These are phyloP conservation scores for Monosporozyma solicola DNA, from an alignment of 805 yeast species.

Conservation along the genomic window DNA sequence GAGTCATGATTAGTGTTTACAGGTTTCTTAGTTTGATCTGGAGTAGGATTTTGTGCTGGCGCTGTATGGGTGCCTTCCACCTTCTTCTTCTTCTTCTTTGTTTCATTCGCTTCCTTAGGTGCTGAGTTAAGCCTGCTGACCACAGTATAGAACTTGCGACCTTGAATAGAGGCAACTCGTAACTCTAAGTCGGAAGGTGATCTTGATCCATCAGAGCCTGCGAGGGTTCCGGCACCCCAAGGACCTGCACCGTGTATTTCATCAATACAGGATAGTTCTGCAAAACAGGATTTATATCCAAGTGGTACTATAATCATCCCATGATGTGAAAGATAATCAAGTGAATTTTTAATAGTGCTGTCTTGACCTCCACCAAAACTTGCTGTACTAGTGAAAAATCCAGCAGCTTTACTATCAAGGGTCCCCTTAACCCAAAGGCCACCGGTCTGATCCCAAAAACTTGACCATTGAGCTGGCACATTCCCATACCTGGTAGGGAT, in stretches of 20 bases:
- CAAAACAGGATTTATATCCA: conserved; percentile 56
- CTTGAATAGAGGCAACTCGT: conserved; percentile 59
- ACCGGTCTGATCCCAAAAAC: conserved; percentile 74
- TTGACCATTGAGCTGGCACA: conserved; percentile 65
- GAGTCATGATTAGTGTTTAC: neutral
- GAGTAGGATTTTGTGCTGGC: neutral
- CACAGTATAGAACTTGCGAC: conserved; percentile 48
- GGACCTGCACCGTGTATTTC: conserved; percentile 78
- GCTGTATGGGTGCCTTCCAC: neutral
- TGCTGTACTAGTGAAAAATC: conserved; percentile 63
- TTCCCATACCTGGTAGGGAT: conserved; percentile 74
- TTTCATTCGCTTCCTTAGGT: neutral
- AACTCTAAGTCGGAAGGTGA: conserved; percentile 54
- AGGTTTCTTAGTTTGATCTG: neutral
- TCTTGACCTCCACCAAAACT: conserved; percentile 77
- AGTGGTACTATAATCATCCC: conserved; percentile 72
- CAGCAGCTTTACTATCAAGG: conserved; percentile 64
- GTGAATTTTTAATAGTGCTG: conserved; percentile 47
- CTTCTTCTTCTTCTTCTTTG: neutral
- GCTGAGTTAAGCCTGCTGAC: conserved; percentile 28
- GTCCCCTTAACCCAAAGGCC: conserved; percentile 66
- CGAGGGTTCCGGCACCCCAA: conserved; percentile 81
- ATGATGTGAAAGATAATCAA: conserved; percentile 61
- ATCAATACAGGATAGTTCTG: conserved; percentile 44
- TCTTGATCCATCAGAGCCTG: conserved; percentile 71